phyloP scores from a whole-genome alignment of 306 rosid genomes.

The Parietaria judaica region DNA sequence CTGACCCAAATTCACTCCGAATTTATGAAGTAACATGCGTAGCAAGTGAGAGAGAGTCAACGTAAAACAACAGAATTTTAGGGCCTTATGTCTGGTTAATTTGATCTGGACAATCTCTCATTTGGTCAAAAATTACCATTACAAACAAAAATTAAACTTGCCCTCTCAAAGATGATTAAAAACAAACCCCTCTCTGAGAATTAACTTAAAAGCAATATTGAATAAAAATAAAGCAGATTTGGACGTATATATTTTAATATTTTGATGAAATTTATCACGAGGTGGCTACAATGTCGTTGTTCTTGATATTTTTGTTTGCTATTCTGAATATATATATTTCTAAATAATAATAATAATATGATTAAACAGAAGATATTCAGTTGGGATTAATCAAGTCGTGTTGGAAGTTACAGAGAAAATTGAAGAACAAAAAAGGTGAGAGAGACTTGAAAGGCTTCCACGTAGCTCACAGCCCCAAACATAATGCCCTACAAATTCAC shows the following conservation, averaged over 20 bases:
- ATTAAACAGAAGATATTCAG: background rate
- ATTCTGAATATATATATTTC: no score
- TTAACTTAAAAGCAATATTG: no score
- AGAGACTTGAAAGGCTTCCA: background rate
- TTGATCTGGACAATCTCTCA: background rate
- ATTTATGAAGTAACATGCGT: conserved; percentile 5
- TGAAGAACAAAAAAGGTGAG: conserved; percentile 6
- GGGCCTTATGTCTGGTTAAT: background rate
- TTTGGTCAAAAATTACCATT: background rate
- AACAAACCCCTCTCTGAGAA: no score
- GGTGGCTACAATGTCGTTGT: background rate
- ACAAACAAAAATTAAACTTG: background rate
- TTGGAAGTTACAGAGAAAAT: background rate
- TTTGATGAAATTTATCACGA: background rate
- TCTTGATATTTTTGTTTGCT: conserved; percentile 1
- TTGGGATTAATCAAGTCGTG: background rate
- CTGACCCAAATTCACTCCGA: background rate
- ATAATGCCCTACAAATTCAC: conserved; percentile 17
- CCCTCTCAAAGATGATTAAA: no score
- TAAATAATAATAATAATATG: background rate
- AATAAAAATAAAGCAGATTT: no score
- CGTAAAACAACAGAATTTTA: background rate
- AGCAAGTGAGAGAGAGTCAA: background rate
- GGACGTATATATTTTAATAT: no score
- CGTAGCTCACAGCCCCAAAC: conserved; percentile 10